Base-by-base conservation (phyloP, 768 basidiomycete genomes). In the Kwoniella heveanensis region DNA sequence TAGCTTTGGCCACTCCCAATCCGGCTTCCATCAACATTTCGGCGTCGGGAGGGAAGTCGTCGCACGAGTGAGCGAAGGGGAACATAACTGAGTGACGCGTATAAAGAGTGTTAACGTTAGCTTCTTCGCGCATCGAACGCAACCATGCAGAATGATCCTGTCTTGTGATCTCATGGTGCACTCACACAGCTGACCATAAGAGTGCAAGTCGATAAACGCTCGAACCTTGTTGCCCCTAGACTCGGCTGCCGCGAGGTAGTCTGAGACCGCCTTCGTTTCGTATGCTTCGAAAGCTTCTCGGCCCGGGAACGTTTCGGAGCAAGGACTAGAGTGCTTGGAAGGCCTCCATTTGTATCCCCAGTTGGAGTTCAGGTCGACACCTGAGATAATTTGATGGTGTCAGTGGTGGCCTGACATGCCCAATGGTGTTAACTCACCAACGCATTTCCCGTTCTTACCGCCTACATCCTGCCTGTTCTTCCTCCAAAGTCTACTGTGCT, bases 281-380 rank as follows among this genome's bases (percentile, higher is more conserved):
- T 86, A 85, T 0, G 90, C 84, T 74, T 92, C 85, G 79, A 92
- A 93, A 0, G 90, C 82, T 8, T 86, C 83, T 39, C 83, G 81
- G 15, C 91, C 91, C 0, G 90, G 88, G 71, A 87, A 92, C 83
- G 87, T 87, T 53, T 88, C 85, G 4, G 86, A 86, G 74, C 91
- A 93, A 0, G 88, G 85, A 39, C 59, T 67, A 54, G 59, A 52
- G 57, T 78, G 1, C 81, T 74, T 70, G 84, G 85, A 86, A 22
- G 71, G 60, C 22, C 68, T 56, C 81, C 89, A 91, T 79, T 89
- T 87, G 80, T 86, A 86, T 1, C 88, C 90, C 61, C 71, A 88
- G 85, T 90, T 90, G 39, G 89, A 81, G 76, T 91, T 91, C 84
- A 90, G 87, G 74, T 92, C 91, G 27, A 91, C 80, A 0, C 91